Evolutionary conservation across 345 rosid genomes (phyloP).

Genomic region (Dovyalis caffra): DNA sequence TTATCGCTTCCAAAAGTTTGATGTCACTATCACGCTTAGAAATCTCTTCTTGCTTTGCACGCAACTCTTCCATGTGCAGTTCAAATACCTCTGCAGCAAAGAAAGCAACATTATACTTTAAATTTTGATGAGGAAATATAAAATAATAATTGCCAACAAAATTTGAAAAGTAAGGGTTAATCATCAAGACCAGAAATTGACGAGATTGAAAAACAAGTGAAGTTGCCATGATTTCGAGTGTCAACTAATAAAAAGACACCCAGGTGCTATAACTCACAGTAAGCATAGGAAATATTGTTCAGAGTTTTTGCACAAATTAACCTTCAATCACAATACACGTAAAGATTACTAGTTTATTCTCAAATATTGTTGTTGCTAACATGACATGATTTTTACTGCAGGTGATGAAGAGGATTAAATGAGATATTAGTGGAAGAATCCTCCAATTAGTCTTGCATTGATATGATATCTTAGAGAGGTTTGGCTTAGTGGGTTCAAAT

Average conservation of each 20-base stretch:
- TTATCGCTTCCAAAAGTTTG: slow-evolving; percentile 89
- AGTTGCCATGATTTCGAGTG: neutral
- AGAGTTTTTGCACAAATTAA: neutral
- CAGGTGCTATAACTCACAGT: neutral
- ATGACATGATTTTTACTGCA: neutral
- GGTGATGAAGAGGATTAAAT: neutral
- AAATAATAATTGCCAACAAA: neutral
- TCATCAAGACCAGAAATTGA: neutral
- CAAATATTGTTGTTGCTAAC: neutral
- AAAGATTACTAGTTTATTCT: neutral
- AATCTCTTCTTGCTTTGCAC: slow-evolving; percentile 85
- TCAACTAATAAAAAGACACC: neutral
- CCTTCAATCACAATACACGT: neutral
- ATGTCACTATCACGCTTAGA: slow-evolving; percentile 76
- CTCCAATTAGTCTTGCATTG: neutral
- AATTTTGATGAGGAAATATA: neutral
- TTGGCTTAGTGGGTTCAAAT: neutral
- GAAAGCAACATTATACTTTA: neutral
- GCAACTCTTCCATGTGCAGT: slow-evolving; percentile 88
- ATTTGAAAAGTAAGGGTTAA: too few species aligned
- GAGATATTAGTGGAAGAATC: neutral
- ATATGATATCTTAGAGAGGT: neutral
- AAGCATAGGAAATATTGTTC: neutral
- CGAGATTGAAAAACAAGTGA: neutral
- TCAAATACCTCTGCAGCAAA: slow-evolving; percentile 80